A percentile compares a stretch with the other conserved stretches of the same genome.
Conservation (phyloP, 176 grass and related monocot species). For the Carex parvula region DNA sequence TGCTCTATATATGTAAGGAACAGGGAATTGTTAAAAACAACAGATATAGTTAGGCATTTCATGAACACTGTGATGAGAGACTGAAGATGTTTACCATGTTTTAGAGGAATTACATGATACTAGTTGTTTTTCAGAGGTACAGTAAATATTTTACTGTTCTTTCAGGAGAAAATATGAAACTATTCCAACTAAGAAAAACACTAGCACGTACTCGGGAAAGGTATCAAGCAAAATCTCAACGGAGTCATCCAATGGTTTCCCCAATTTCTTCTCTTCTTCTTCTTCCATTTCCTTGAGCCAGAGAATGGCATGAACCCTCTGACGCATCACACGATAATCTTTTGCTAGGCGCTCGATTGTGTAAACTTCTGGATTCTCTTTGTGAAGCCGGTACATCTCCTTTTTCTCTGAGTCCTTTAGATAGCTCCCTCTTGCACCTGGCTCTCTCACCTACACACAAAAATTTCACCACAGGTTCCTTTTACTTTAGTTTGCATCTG, state of each 20-base stretch:
- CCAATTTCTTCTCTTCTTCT: constrained; percentile 84
- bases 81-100: background rate
- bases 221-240: constrained; percentile 92
- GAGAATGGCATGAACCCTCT: constrained; percentile 91
- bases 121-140: background rate
- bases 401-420: constrained; percentile 94
- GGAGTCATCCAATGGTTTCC: constrained; percentile 76
- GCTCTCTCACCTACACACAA: constrained; percentile 53
- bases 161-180: background rate
- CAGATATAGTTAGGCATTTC: background rate
- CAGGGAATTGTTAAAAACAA: background rate
- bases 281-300: constrained; percentile 98
- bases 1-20: background rate
- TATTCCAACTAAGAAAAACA: constrained; percentile 11
- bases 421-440: constrained; percentile 61
- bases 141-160: background rate
- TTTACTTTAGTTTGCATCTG: background rate
- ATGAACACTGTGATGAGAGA: background rate
- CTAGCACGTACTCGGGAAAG: constrained; percentile 67
- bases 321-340: constrained; percentile 89
- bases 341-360: constrained; percentile 89
- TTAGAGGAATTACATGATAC: background rate
- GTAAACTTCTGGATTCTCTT: constrained; percentile 74
- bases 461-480: background rate
- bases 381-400: constrained; percentile 93